phyloP scores from a whole-genome alignment of 306 rosid genomes.

The Potentilla sterilis region DNA sequence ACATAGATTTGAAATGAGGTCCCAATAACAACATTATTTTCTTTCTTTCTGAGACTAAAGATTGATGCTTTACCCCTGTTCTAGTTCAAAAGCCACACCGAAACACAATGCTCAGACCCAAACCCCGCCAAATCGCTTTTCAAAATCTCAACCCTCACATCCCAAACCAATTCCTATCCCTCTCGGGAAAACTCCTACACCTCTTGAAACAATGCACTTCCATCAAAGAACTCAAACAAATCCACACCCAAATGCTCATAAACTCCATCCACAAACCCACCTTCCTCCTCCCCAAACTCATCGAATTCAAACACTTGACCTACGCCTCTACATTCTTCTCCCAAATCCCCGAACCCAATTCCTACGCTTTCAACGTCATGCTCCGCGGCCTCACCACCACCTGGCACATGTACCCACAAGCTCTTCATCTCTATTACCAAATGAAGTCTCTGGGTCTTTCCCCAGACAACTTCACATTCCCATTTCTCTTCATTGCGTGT shows the following conservation, averaged over 20 bases:
- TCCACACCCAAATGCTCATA: slow-evolving; percentile 69
- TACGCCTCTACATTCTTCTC: slow-evolving; percentile 58
- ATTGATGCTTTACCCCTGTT: too few species aligned
- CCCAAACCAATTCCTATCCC: slow-evolving; percentile 10
- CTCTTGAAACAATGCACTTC: slow-evolving; percentile 50
- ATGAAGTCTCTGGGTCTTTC: slow-evolving; percentile 45
- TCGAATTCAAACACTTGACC: slow-evolving; percentile 49
- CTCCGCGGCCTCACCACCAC: slow-evolving; percentile 79
- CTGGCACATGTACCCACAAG: slow-evolving; percentile 55
- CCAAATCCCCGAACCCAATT: slow-evolving; percentile 53
- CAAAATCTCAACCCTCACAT: not conserved
- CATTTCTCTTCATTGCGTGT: slow-evolving; percentile 78
- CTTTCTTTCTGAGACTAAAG: too few species aligned
- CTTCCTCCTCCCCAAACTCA: slow-evolving; percentile 59
- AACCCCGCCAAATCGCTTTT: slow-evolving; percentile 27
- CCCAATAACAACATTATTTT: too few species aligned
- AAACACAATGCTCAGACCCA: slow-evolving; percentile 24
- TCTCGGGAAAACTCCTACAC: slow-evolving; percentile 29
- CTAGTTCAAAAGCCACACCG: not conserved
- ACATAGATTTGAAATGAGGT: too few species aligned
- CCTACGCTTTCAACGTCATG: slow-evolving; percentile 79
- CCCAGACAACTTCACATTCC: slow-evolving; percentile 70
- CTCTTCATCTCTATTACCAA: slow-evolving; percentile 48
- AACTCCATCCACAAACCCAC: slow-evolving; percentile 60
- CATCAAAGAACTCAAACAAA: slow-evolving; percentile 42